Percentiles rank a stretch among this genome's conserved stretches.
Evolutionary conservation across 179 eudicot genomes (phyloP).

Genomic region (Sideroxylon spinosum): DNA sequence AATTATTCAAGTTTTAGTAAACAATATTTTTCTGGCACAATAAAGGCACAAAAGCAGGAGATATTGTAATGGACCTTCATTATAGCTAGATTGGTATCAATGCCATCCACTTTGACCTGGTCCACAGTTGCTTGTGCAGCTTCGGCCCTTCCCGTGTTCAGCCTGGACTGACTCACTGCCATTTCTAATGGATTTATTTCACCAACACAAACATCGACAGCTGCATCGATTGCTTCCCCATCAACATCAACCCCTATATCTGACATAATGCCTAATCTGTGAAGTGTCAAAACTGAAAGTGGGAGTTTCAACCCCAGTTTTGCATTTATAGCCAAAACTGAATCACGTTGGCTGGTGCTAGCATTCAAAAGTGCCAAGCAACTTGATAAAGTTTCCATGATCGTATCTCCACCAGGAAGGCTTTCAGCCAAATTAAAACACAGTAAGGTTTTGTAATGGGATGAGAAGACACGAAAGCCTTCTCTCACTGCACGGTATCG

Average conservation of each 20-base stretch:
- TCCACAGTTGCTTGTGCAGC: constrained; percentile 82
- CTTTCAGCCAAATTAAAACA: constrained; percentile 81
- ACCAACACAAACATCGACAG: constrained; percentile 60
- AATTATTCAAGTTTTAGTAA: neutral
- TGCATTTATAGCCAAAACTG: constrained; percentile 27
- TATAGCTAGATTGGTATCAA: constrained; percentile 78
- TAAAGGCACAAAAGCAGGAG: neutral
- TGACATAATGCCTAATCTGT: constrained; percentile 40
- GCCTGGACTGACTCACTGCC: constrained; percentile 58
- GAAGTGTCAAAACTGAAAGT: constrained; percentile 47
- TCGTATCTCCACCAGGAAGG: constrained; percentile 79
- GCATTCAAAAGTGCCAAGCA: constrained; percentile 44
- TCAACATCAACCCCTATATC: constrained; percentile 29
- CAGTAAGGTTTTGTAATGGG: constrained; percentile 66
- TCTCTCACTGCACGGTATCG: constrained; percentile 78
- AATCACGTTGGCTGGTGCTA: constrained; percentile 31
- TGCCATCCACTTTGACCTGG: constrained; percentile 90
- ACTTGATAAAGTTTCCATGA: constrained; percentile 65
- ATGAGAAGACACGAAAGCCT: constrained; percentile 53
- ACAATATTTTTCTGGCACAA: neutral
- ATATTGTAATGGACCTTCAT: constrained; percentile 50
- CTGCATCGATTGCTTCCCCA: constrained; percentile 32
- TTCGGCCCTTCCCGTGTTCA: constrained; percentile 65
- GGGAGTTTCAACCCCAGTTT: constrained; percentile 36
- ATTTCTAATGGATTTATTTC: constrained; percentile 60